Percentiles rank a stretch among this genome's conserved stretches.
Conservation (phyloP, 73 alveolate genomes). For the Paramecium octaurelia region DNA sequence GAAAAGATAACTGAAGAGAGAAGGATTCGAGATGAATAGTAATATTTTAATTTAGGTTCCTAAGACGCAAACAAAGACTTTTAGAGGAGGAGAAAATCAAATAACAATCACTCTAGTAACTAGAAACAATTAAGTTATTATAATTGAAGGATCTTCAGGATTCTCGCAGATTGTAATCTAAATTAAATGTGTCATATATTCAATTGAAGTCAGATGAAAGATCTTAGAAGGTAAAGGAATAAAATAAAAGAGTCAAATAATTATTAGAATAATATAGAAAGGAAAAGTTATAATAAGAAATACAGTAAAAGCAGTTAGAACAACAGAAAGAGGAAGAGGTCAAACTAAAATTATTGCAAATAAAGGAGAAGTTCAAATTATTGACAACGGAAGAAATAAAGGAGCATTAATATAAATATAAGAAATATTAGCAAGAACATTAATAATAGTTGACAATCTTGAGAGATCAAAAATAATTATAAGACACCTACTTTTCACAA, state of each 20-base stretch:
- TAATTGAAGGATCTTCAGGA: neutral
- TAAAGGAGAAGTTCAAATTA: neutral
- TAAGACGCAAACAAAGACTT: neutral
- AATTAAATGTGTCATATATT: neutral
- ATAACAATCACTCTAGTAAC: neutral
- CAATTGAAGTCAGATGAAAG: neutral
- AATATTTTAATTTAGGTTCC: constrained; percentile 12
- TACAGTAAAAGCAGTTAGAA: neutral
- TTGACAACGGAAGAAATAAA: neutral
- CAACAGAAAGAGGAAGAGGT: neutral
- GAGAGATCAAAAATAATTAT: neutral
- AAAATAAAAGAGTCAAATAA: neutral
- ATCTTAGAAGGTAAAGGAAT: neutral
- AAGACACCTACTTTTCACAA: neutral
- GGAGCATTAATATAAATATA: neutral
- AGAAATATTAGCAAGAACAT: neutral
- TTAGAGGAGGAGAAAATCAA: neutral
- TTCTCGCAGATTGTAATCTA: neutral
- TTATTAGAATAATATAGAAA: neutral
- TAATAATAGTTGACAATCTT: neutral
- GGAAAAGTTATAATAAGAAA: neutral
- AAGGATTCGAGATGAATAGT: constrained; percentile 3
- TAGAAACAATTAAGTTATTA: neutral
- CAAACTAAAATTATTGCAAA: neutral
- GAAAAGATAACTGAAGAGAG: neutral